phyloP scores from a whole-genome alignment of 1,284 basidiomycete genomes.

The Wolfiporia cocos region DNA sequence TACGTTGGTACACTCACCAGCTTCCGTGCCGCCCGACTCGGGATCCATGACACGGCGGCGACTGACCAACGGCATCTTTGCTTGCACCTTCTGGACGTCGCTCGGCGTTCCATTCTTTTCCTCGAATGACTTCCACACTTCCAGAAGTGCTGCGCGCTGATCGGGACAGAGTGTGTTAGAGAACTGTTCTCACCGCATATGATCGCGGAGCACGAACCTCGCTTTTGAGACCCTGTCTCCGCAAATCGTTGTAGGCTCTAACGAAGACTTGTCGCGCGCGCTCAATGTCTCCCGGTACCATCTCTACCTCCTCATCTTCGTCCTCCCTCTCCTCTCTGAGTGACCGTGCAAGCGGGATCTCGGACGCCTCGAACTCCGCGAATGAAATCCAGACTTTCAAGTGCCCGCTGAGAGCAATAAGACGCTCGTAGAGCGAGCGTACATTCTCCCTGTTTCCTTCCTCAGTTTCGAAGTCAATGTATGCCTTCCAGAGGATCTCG shows the following conservation, averaged over 20 bases:
- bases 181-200: too few species aligned
- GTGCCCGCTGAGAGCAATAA: constrained; percentile 85
- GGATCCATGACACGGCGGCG: constrained; percentile 80
- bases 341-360: constrained; percentile 58
- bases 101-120: constrained; percentile 66
- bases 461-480: constrained; percentile 95
- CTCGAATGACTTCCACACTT: constrained; percentile 94
- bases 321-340: constrained; percentile 72
- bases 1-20: constrained; percentile 44
- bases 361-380: constrained; percentile 71
- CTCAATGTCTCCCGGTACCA: constrained; percentile 41
- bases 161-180: not conserved
- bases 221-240: constrained; percentile 74
- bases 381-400: constrained; percentile 90
- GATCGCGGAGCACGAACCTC: constrained; percentile 57
- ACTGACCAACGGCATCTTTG: constrained; percentile 87
- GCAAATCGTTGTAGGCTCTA: constrained; percentile 81
- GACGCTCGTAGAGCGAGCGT: constrained; percentile 85
- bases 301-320: constrained; percentile 32
- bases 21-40: constrained; percentile 79
- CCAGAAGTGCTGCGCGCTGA: constrained; percentile 82
- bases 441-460: constrained; percentile 89
- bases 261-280: constrained; percentile 77
- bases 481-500: constrained; percentile 96
- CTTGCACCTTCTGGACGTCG: constrained; percentile 74